phyloP scores from a whole-genome alignment of 441 rosid genomes.

The Populus trichocarpa region DNA sequence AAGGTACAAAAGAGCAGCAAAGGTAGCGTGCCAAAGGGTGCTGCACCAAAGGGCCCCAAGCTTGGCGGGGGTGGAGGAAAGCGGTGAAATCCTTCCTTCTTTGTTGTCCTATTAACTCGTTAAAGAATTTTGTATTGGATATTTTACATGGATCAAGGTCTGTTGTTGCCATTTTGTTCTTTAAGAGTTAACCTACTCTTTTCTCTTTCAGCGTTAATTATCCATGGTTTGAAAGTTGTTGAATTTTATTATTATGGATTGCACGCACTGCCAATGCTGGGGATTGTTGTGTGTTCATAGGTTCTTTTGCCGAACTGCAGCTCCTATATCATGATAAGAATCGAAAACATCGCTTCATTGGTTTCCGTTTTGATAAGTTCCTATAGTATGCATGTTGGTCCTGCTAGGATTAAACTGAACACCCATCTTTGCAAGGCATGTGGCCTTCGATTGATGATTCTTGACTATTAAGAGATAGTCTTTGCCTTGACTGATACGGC shows the following conservation, averaged over 20 bases:
- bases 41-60: conserved; percentile 27
- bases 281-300: neutral
- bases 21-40: conserved; percentile 40
- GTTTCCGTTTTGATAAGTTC: too few species aligned
- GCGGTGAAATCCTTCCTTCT: conserved; percentile 6
- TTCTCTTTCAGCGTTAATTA: neutral
- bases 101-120: neutral
- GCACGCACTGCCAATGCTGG: neutral
- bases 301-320: neutral
- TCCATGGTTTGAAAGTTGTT: neutral
- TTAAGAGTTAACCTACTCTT: neutral
- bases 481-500: too few species aligned
- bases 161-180: neutral
- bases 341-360: neutral
- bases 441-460: too few species aligned
- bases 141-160: neutral
- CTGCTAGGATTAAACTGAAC: too few species aligned
- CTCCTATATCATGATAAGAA: neutral
- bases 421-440: too few species aligned
- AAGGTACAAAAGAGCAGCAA: conserved; percentile 58
- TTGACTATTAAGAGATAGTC: too few species aligned
- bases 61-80: conserved; percentile 32
- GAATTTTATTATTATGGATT: neutral
- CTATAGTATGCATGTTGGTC: neutral
- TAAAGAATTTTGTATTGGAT: neutral